These are phyloP conservation scores for Penicillium bialowiezense DNA, from an alignment of 495 filamentous ascomycete genomes.

Conservation along the genomic window DNA sequence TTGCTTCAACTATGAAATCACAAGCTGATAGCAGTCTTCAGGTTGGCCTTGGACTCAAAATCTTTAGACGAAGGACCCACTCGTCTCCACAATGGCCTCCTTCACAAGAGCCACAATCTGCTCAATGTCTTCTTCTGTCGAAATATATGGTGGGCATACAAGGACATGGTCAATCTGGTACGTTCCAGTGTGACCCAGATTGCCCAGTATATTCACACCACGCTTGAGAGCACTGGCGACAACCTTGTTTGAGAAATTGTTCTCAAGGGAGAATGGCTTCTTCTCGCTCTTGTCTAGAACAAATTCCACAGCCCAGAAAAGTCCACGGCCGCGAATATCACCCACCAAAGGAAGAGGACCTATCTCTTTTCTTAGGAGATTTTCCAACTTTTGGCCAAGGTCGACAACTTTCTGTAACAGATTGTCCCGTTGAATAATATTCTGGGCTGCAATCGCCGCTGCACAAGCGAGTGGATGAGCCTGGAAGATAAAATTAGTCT, in stretches of 20 bases:
- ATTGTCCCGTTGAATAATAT: constrained; percentile 52
- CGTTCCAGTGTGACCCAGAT: constrained; percentile 43
- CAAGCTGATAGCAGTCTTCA: not conserved
- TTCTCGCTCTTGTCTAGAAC: constrained; percentile 48
- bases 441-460: constrained; percentile 58
- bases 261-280: constrained; percentile 35
- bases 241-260: constrained; percentile 10
- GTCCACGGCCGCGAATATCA: constrained; percentile 60
- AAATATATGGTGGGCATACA: constrained; percentile 62
- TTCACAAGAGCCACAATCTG: constrained; percentile 41
- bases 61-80: not conserved
- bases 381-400: constrained; percentile 51
- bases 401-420: constrained; percentile 50
- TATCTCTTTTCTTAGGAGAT: constrained; percentile 42
- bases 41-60: not conserved
- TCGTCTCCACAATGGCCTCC: constrained; percentile 9
- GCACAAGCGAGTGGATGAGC: constrained; percentile 59
- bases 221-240: constrained; percentile 7
- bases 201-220: constrained; percentile 16
- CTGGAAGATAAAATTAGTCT: constrained; percentile 35
- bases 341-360: constrained; percentile 55
- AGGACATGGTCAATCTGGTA: constrained; percentile 63
- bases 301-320: constrained; percentile 64
- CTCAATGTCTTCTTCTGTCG: constrained; percentile 49
- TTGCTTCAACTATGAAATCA: no score